phyloP scores from a whole-genome alignment of 495 filamentous ascomycete species.

The Lepraria neglecta region DNA sequence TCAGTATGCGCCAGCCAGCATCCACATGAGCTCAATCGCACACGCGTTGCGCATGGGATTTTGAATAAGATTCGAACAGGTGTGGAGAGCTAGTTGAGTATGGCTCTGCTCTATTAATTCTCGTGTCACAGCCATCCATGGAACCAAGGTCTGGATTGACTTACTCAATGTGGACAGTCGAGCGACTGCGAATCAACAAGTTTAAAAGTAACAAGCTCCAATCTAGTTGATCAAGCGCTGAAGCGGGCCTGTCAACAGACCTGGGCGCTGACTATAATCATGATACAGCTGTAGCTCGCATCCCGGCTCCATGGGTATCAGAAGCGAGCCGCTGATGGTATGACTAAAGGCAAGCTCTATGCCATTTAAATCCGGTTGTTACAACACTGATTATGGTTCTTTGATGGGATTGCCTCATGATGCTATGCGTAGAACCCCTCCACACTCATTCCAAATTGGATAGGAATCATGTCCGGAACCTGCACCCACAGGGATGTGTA shows the following conservation, averaged over 20 bases:
- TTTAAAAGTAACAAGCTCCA: conserved; percentile 5
- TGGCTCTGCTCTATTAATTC: not conserved
- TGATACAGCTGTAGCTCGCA: not conserved
- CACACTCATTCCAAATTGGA: not conserved
- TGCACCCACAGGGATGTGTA: not conserved
- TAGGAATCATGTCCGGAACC: not conserved
- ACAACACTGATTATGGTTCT: not conserved
- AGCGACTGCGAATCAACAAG: conserved; percentile 1
- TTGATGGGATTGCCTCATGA: not conserved
- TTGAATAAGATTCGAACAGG: not conserved
- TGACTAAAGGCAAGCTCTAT: not conserved
- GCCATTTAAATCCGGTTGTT: not conserved
- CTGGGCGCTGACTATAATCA: not conserved
- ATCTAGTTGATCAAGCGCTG: conserved; percentile 8
- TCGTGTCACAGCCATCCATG: conserved; percentile 1
- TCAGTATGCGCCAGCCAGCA: not conserved
- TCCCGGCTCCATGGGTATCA: not conserved
- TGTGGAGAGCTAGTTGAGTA: conserved; percentile 5
- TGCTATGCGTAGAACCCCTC: not conserved
- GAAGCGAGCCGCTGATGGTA: not conserved
- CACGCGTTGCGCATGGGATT: conserved; percentile 3
- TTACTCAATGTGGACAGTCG: conserved; percentile 9
- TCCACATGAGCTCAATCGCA: conserved; percentile 2
- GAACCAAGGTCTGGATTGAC: conserved; percentile 14
- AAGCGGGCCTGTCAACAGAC: conserved; percentile 1